Evolutionary conservation across 257 asterid genomes (phyloP), one percentile per base, ranked within the genome.

Genomic region (Solanum pinnatisectum): DNA sequence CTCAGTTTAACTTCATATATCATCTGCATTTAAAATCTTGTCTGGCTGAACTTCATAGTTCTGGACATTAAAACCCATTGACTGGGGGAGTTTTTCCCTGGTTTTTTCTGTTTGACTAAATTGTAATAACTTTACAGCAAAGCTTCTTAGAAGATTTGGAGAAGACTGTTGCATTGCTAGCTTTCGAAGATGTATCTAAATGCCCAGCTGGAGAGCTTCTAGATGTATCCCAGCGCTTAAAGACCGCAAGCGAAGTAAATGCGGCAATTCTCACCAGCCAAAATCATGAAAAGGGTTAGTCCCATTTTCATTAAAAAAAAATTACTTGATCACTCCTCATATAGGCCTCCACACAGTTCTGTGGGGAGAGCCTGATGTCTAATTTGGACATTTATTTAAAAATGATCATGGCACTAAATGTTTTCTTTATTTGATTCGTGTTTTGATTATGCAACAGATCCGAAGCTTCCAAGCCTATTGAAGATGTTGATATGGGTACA

Each of bases 211-310:
- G 93, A 46, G 97, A 92, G 44, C 93, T 96, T 90, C 88, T 96
- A 90, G 96, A 93, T 87, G 89, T 93, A 87, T 95, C 98, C 18
- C 99, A 93, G 85, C 98, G 98, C 87, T 72, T 89, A 37, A 94
- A 94, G 92, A 96, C 96, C n/a, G 98, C 99, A 33, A 95, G 94
- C 76, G 98, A 94, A 92, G 94, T 96, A 70, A 95, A 95, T 88
- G 98, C 97, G 30, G 98, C 97, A 39, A 94, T 96, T 73, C 98
- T 95, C 60, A 94, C 98, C 87, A 94, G 98, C 89, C 98, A 95
- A 92, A 93, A 93, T 93, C 98, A 95, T 86, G 98, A 95, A 93
- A 96, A 95, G 91, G 99, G 99, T 96, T 46, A 86, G 89, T 88
- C 35, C 59, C 84, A 87, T 20, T 56, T 39, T 32, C 81, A 67